A percentile compares a stretch with the other conserved stretches of the same genome.
These are phyloP conservation scores for Ophiostoma sp. DNA, from an alignment of 2,329 filamentous ascomycete species.

Conservation along the genomic window DNA sequence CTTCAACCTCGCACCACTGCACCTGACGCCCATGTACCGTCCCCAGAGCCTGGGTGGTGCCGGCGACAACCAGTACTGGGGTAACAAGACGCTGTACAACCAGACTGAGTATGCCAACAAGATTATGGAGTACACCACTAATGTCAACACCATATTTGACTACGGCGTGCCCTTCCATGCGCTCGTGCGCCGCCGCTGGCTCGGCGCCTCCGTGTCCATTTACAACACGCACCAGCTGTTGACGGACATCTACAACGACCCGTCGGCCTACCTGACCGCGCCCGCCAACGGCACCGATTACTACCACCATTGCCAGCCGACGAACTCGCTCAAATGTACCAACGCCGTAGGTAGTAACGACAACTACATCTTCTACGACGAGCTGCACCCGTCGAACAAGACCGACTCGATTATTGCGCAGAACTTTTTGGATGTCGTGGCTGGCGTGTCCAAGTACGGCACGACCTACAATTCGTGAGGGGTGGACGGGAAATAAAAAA, in stretches of 20 bases:
- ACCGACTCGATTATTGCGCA: conserved; percentile 38
- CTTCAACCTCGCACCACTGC: conserved; percentile 66
- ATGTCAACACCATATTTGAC: conserved; percentile 50
- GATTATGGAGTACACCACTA: conserved; percentile 51
- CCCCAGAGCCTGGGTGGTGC: conserved; percentile 45
- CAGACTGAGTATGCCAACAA: conserved; percentile 49
- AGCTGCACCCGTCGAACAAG: conserved; percentile 69
- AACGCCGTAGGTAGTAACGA: conserved; percentile 48
- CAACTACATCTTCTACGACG: conserved; percentile 71
- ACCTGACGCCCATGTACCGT: conserved; percentile 68
- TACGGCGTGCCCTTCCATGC: conserved; percentile 53
- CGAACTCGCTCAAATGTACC: conserved; percentile 39
- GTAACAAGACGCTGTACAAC: conserved; percentile 48
- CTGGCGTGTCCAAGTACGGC: conserved; percentile 45
- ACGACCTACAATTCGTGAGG: conserved; percentile 27
- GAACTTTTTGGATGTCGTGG: conserved; percentile 44
- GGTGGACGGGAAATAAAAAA: background rate
- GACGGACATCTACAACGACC: conserved; percentile 63
- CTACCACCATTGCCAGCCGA: conserved; percentile 53
- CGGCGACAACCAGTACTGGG: conserved; percentile 48
- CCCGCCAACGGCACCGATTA: conserved; percentile 63
- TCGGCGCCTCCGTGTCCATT: conserved; percentile 61
- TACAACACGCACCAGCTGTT: conserved; percentile 68
- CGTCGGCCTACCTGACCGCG: conserved; percentile 60
- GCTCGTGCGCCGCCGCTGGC: conserved; percentile 49